phyloP scores from a whole-genome alignment of 169 alveolate genomes.

The Miamiensis avidus region DNA sequence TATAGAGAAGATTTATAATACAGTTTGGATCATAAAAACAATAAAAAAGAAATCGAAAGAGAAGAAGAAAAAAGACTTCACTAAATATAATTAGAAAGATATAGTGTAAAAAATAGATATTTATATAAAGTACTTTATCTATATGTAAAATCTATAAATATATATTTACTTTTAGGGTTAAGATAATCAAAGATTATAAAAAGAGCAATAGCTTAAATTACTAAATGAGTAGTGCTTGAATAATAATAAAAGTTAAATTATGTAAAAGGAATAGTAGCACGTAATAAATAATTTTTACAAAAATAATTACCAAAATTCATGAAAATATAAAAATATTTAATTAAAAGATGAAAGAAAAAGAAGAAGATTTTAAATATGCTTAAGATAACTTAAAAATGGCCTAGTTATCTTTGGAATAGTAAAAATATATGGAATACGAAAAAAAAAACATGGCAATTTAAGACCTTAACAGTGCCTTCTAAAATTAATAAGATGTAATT shows the following conservation, averaged over 20 bases:
- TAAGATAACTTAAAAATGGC: not conserved
- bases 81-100: not conserved
- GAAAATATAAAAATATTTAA: not conserved
- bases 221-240: not conserved
- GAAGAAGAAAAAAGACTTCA: not conserved
- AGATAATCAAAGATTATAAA: not conserved
- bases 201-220: too few relatives aligned
- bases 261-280: not conserved
- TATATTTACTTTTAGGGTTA: not conserved
- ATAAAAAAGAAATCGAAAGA: not conserved
- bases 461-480: not conserved
- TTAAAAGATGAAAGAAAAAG: not conserved
- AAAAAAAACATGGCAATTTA: too few relatives aligned
- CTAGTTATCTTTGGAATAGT: not conserved
- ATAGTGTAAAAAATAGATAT: not conserved
- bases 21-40: not conserved
- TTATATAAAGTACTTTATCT: not conserved
- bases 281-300: not conserved
- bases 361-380: not conserved
- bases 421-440: too few relatives aligned
- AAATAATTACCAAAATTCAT: too few relatives aligned
- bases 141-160: too few relatives aligned
- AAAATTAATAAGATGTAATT: not conserved
- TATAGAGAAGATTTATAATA: not conserved
- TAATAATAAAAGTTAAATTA: too few relatives aligned